Percentiles rank a stretch among this genome's conserved stretches.
Evolutionary conservation across 2,329 filamentous ascomycete genomes (phyloP).

Genomic region (Chaetomium strumarium): DNA sequence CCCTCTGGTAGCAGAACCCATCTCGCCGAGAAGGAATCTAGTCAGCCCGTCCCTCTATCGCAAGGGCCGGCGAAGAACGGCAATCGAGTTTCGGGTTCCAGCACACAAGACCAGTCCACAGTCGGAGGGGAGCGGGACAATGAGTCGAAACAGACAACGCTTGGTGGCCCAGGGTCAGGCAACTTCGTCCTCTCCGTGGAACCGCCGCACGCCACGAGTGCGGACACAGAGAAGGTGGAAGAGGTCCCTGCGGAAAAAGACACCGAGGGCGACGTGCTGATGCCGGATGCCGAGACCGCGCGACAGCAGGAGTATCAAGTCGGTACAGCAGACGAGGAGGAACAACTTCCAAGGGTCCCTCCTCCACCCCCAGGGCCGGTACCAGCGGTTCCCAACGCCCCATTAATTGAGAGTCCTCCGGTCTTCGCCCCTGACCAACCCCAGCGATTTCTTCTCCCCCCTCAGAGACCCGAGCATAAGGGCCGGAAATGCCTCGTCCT

Average conservation of each 20-base stretch:
- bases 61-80: slow-evolving; percentile 34
- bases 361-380: slow-evolving; percentile 43
- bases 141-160: slow-evolving; percentile 43
- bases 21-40: slow-evolving; percentile 45
- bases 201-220: slow-evolving; percentile 28
- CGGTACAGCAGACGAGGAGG: slow-evolving; percentile 29
- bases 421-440: slow-evolving; percentile 42
- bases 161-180: slow-evolving; percentile 27
- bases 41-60: slow-evolving; percentile 29
- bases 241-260: slow-evolving; percentile 31
- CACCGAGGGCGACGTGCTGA: slow-evolving; percentile 59
- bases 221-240: slow-evolving; percentile 23
- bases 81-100: slow-evolving; percentile 42
- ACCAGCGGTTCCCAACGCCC: slow-evolving; percentile 31
- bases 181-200: slow-evolving; percentile 39
- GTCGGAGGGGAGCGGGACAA: slow-evolving; percentile 35
- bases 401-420: slow-evolving; percentile 36
- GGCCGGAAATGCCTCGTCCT: slow-evolving; percentile 92
- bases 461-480: slow-evolving; percentile 70
- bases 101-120: slow-evolving; percentile 42
- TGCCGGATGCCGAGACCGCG: slow-evolving; percentile 56
- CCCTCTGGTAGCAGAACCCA: slow-evolving; percentile 37
- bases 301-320: slow-evolving; percentile 39
- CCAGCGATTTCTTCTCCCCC: slow-evolving; percentile 72
- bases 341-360: slow-evolving; percentile 39